Evolutionary conservation across 768 basidiomycete species (phyloP).

Genomic region (Calocybe indica): DNA sequence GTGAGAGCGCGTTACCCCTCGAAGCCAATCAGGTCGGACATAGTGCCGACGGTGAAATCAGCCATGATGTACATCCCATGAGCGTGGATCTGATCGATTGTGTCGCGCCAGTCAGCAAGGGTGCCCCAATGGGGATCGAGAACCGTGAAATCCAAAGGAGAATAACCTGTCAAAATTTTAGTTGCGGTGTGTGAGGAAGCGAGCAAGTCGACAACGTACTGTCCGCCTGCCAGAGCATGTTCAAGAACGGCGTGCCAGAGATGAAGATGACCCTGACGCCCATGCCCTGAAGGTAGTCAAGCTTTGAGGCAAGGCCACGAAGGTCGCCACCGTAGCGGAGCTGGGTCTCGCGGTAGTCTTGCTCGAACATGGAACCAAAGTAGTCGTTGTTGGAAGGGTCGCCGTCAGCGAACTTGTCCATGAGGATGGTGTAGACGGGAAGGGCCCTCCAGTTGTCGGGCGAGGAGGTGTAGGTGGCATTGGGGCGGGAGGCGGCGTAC

Average conservation of each 20-base stretch:
- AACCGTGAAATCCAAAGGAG: slow-evolving; percentile 85
- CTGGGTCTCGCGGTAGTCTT: slow-evolving; percentile 85
- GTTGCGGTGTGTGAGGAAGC: slow-evolving; percentile 4
- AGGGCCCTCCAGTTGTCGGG: slow-evolving; percentile 83
- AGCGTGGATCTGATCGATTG: slow-evolving; percentile 73
- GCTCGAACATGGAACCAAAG: slow-evolving; percentile 75
- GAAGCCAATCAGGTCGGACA: slow-evolving; percentile 84
- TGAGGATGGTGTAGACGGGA: slow-evolving; percentile 74
- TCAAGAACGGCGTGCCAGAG: slow-evolving; percentile 87
- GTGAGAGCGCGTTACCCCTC: slow-evolving; percentile 48
- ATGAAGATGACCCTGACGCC: slow-evolving; percentile 82
- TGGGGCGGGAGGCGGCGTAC: slow-evolving; percentile 57
- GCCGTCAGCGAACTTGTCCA: slow-evolving; percentile 94
- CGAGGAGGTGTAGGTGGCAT: slow-evolving; percentile 67
- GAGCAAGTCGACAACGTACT: slow-evolving; percentile 45
- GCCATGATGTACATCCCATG: slow-evolving; percentile 89
- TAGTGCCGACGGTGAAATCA: slow-evolving; percentile 93
- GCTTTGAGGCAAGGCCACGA: slow-evolving; percentile 61
- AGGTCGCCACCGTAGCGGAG: slow-evolving; percentile 88
- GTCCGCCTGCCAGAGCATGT: slow-evolving; percentile 98
- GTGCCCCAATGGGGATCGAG: slow-evolving; percentile 93
- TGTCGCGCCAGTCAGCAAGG: slow-evolving; percentile 67
- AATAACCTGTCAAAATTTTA: slow-evolving; percentile 60
- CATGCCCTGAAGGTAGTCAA: slow-evolving; percentile 91
- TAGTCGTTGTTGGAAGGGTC: slow-evolving; percentile 90